Conservation (phyloP, 1,284 basidiomycete genomes). For the Sutorius eximius region DNA sequence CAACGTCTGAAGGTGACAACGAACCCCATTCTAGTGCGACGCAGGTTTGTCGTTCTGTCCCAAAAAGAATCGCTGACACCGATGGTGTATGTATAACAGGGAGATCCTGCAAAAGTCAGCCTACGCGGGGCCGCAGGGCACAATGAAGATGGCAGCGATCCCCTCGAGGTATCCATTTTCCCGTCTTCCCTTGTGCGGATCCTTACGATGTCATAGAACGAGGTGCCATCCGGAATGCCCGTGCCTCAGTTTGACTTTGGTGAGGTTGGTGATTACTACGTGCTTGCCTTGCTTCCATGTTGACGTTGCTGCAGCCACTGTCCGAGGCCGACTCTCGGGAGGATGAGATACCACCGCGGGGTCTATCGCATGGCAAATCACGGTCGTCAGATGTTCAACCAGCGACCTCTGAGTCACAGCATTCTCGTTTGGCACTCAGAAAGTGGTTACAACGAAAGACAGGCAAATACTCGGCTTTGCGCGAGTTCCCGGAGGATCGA, state of each 20-base stretch:
- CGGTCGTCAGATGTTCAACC: background rate
- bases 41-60: background rate
- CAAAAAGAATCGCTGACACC: background rate
- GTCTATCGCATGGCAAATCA: background rate
- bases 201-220: background rate
- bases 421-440: too few species aligned
- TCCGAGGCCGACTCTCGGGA: background rate
- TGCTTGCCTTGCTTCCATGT: background rate
- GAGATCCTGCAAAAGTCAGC: background rate
- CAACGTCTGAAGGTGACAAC: background rate
- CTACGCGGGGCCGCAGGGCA: background rate
- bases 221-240: background rate
- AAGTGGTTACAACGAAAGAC: too few species aligned
- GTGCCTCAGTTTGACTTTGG: background rate
- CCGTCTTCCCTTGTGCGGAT: background rate
- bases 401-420: background rate
- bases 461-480: too few species aligned
- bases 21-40: background rate
- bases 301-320: background rate
- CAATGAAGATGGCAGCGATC: background rate
- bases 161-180: background rate
- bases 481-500: too few species aligned
- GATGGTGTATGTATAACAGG: background rate
- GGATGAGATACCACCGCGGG: background rate
- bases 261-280: background rate